phyloP scores from a whole-genome alignment of 805 yeast genomes.

The Suhomyces sp. region DNA sequence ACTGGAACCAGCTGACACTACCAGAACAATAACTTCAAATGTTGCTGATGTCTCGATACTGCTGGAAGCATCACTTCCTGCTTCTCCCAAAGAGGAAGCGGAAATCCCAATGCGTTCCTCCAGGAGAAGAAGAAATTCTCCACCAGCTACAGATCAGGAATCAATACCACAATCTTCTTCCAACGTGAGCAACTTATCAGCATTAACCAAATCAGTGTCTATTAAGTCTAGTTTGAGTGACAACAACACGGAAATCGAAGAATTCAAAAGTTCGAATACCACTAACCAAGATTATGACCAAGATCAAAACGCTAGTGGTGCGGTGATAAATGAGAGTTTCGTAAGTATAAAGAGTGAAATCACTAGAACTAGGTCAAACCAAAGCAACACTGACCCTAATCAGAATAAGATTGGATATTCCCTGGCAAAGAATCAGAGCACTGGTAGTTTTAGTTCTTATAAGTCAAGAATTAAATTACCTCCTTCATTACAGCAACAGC shows the following conservation, averaged over 20 bases:
- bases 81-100: conserved; percentile 3
- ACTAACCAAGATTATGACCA: too few species aligned
- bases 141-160: too few species aligned
- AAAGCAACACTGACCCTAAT: conserved; percentile 5
- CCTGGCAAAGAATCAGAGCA: conserved; percentile 17
- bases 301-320: too few species aligned
- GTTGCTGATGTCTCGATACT: too few species aligned
- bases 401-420: conserved; percentile 5
- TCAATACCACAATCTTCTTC: too few species aligned
- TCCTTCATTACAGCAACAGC: conserved; percentile 23
- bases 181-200: background rate
- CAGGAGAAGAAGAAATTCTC: conserved; percentile 18
- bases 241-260: too few species aligned
- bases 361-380: conserved; percentile 7
- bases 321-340: conserved; percentile 1
- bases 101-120: conserved; percentile 25
- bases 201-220: conserved; percentile 4
- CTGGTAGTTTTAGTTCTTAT: conserved; percentile 26
- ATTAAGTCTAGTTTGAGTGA: background rate
- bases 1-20: too few species aligned
- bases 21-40: too few species aligned
- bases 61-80: too few species aligned
- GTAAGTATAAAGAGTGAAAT: conserved; percentile 6
- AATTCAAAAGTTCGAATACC: background rate
- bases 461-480: conserved; percentile 36